Evolutionary conservation across 225 moss, liverwort and hornwort genomes (phyloP).

Genomic region (Bryoerythrophyllum caledonicum): DNA sequence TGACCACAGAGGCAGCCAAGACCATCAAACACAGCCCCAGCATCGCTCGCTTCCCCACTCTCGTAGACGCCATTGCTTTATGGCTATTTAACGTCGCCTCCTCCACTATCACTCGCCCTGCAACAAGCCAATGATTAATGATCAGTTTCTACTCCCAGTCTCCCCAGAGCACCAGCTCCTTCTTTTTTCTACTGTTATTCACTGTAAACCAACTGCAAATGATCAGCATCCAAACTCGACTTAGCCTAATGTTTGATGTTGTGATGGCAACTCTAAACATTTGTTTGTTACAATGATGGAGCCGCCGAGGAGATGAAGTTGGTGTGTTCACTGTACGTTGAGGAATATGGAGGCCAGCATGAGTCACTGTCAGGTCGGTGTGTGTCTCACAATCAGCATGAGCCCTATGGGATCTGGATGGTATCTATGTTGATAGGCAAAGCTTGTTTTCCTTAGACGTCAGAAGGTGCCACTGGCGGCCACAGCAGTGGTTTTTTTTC

Average conservation of each 20-base stretch:
- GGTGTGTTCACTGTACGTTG: neutral
- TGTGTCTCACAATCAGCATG: neutral
- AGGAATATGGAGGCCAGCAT: neutral
- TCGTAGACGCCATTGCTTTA: conserved; percentile 3
- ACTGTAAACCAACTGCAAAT: neutral
- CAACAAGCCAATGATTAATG: neutral
- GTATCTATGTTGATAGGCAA: neutral
- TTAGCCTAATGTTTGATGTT: neutral
- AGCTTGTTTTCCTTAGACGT: neutral
- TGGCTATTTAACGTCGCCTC: neutral
- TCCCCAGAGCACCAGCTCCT: neutral
- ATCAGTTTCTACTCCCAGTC: too few species aligned
- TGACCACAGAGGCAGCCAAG: conserved; percentile 23
- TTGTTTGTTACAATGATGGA: neutral
- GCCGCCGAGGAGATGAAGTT: neutral
- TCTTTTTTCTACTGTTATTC: neutral
- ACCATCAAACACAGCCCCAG: conserved; percentile 14
- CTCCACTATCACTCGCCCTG: neutral
- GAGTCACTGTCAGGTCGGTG: neutral
- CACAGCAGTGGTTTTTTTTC: too few species aligned
- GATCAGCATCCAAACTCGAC: neutral
- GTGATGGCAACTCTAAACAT: neutral
- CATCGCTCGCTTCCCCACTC: conserved; percentile 24
- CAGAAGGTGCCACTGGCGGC: too few species aligned
- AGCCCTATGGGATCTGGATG: neutral